Base-by-base conservation (phyloP, 352 stramenopile species). In the Chrysophaeum taylorii region DNA sequence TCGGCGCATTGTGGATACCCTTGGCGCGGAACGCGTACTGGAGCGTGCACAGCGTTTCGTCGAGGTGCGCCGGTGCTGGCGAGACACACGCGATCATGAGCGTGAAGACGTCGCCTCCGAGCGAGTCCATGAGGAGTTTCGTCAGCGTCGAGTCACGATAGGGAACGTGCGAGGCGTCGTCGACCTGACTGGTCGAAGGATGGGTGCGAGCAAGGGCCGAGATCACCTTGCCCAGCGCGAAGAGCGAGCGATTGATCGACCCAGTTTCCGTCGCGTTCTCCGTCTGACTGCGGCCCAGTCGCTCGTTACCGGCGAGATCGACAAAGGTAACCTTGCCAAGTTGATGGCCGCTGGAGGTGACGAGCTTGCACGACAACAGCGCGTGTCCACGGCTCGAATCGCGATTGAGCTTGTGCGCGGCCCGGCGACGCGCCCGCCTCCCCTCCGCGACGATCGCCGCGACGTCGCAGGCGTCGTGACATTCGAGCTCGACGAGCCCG, bases 121-220 rank as follows among this genome's bases (percentile, higher is more conserved):
- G 80, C 2, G 84, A 91, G 48, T 90, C 82, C 84, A 91, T 90
- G 45, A 92, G 76, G 38, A 91, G 73, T 73, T 90, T 90, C 35
- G 86, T 92, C 23, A 92, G 81, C 42, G 90, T 91, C 68, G 82
- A 89, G 70, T 92, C 86, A 27, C 85, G 77, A 64, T 91, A 92
- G 31, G 86, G 86, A 23, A 91, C 86, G 69, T 88, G 73, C 86
- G 38, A 70, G 77, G 18, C 74, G 70, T 57, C 76, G 53, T 63
- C 31, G 36, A 68, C 31, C 39, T 39, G 0, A n/a, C 64, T n/a
- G n/a, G n/a, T 72, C 39, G 50, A 43, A 29, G 53, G 36, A 43
- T 84, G 83, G 37, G 80, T 79, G 23, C 77, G 7, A 15, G 70
- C 81, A 48, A 92, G 76, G 4, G 84, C 84, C 4, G 85, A 89